phyloP scores from a whole-genome alignment of 495 filamentous ascomycete species.

The Trichocladium uniseriatum region DNA sequence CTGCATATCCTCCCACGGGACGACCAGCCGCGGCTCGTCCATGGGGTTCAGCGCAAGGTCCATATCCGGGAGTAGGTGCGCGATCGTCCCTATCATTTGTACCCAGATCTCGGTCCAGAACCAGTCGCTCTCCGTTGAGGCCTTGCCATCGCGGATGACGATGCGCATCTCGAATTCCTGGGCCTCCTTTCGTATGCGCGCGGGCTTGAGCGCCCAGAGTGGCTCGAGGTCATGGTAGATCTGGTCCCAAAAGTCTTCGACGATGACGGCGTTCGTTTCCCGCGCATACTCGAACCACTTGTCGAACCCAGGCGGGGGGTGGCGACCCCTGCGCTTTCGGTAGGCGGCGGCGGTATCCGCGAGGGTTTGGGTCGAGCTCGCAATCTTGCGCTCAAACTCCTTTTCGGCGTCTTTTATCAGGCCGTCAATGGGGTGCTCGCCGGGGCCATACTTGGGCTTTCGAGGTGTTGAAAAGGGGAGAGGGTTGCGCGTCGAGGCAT shows the following conservation, averaged over 20 bases:
- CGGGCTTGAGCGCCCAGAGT: constrained; percentile 56
- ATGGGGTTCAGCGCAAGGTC: constrained; percentile 59
- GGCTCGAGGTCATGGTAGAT: constrained; percentile 61
- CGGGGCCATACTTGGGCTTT: background rate
- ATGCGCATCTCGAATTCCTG: constrained; percentile 50
- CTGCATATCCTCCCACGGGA: constrained; percentile 57
- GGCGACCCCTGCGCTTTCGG: constrained; percentile 51
- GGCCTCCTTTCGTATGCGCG: constrained; percentile 45
- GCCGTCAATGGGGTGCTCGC: constrained; percentile 38
- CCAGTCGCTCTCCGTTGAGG: constrained; percentile 43
- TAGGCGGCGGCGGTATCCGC: constrained; percentile 53
- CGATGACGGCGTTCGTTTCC: constrained; percentile 47
- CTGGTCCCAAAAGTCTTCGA: constrained; percentile 66
- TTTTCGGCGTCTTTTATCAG: constrained; percentile 37
- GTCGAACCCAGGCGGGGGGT: constrained; percentile 66
- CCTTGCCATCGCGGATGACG: constrained; percentile 48
- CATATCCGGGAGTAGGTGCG: constrained; percentile 58
- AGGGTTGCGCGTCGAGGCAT: too few species aligned
- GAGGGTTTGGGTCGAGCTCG: constrained; percentile 42
- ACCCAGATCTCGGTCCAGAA: constrained; percentile 58
- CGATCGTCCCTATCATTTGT: constrained; percentile 47
- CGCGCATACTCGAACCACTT: constrained; percentile 59
- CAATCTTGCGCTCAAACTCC: constrained; percentile 30
- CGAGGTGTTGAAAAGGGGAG: background rate
- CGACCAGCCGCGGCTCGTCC: constrained; percentile 60